These are phyloP conservation scores for Auricularia sp. DNA, from an alignment of 768 basidiomycete genomes.

Conservation along the genomic window DNA sequence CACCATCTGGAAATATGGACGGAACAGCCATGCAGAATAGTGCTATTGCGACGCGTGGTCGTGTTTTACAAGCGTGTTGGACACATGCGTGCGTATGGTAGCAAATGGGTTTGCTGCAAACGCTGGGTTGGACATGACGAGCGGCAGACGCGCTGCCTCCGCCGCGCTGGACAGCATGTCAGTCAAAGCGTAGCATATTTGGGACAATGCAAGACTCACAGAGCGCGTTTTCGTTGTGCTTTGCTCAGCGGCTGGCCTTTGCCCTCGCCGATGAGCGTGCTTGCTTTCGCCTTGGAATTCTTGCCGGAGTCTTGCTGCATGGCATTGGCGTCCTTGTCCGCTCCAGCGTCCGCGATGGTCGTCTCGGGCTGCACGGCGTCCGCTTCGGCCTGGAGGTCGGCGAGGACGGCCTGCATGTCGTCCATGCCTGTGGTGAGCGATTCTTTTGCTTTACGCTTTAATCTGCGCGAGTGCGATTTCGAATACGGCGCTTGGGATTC, in stretches of 20 bases:
- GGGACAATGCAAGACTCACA: conserved; percentile 36
- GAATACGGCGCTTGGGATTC: conserved; percentile 47
- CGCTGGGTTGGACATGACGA: conserved; percentile 54
- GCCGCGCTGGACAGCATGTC: conserved; percentile 35
- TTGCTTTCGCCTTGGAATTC: not conserved
- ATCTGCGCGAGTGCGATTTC: conserved; percentile 57
- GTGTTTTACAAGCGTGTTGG: conserved; percentile 63
- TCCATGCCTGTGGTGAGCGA: conserved; percentile 19
- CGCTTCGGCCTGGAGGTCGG: not conserved
- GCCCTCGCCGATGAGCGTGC: conserved; percentile 53
- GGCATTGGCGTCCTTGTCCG: conserved; percentile 4
- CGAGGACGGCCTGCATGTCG: conserved; percentile 22
- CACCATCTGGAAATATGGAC: too few species aligned
- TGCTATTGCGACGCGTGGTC: conserved; percentile 6
- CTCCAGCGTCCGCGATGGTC: conserved; percentile 2
- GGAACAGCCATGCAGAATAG: too few species aligned
- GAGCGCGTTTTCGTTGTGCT: conserved; percentile 51
- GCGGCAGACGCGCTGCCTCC: conserved; percentile 59
- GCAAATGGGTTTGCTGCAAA: conserved; percentile 64
- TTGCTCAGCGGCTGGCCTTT: conserved; percentile 46
- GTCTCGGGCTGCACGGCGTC: not conserved
- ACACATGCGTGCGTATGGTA: conserved; percentile 68
- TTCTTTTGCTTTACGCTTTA: conserved; percentile 56
- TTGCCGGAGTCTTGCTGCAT: not conserved
- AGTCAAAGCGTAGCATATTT: not conserved